Conservation (phyloP, 768 basidiomycete genomes). For the Hygrophorus russula region DNA sequence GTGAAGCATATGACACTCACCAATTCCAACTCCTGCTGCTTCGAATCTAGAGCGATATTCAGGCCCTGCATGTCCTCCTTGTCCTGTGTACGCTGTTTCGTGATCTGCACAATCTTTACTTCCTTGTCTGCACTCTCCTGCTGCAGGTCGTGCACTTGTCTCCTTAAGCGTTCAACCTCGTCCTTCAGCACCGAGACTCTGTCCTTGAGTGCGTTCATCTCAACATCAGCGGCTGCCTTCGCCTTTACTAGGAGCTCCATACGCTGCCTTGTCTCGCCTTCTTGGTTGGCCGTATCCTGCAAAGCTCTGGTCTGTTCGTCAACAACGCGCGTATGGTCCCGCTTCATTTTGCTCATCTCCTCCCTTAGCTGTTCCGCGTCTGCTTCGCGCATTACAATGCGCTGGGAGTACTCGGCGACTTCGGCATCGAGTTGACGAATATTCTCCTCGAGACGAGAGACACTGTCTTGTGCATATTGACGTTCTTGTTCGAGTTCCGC, state of each 20-base stretch:
- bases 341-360: constrained; percentile 40
- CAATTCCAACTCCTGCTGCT: constrained; percentile 88
- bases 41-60: constrained; percentile 87
- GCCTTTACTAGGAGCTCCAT: constrained; percentile 40
- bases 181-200: constrained; percentile 37
- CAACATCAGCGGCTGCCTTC: constrained; percentile 46
- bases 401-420: constrained; percentile 33
- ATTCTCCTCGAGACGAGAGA: constrained; percentile 45
- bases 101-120: constrained; percentile 62
- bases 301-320: constrained; percentile 37
- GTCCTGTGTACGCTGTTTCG: constrained; percentile 52
- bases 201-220: constrained; percentile 36
- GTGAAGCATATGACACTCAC: constrained; percentile 31
- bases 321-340: constrained; percentile 39
- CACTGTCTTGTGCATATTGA: constrained; percentile 40
- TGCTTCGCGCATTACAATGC: constrained; percentile 34
- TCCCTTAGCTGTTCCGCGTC: constrained; percentile 45
- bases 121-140: constrained; percentile 81
- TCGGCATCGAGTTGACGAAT: constrained; percentile 48
- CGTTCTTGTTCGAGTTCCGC: constrained; percentile 42
- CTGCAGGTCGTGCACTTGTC: constrained; percentile 59
- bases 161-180: constrained; percentile 48
- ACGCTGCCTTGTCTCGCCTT: constrained; percentile 31
- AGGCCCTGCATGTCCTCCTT: constrained; percentile 75
- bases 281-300: constrained; percentile 34